Base-by-base conservation (phyloP, 23 red algal species). In the Gracilaria gracilis region DNA sequence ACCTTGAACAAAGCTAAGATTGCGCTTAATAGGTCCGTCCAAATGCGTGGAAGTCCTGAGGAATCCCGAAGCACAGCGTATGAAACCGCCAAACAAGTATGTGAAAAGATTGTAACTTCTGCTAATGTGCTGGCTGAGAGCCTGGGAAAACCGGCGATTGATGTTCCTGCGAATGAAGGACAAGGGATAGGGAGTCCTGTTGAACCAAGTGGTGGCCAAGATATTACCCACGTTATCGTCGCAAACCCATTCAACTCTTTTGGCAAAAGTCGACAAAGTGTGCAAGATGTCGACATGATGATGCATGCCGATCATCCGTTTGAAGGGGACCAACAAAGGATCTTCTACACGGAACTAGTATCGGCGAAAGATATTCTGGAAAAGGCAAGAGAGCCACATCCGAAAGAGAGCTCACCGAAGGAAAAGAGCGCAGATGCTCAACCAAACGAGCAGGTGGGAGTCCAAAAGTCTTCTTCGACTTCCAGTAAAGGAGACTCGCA, bases 301-400 rank as follows among this genome's bases (percentile, higher is more conserved):
- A 70, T 81, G 76, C 54, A 79, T 13, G 87, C 55, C 38, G 87
- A 90, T 64, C 67, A 67, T 39, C 87, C 87, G 24, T 90, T 90
- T 80, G 87, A 90, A 51, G 59, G 57, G 9, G 87, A 90, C 19
- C 67, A 90, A 24, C 65, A 90, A 58, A 23, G 87, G 11, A 76
- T 90, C 13, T 90, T 90, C 48, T 90, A 90, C 87, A 90, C 87
- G 0, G 75, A 80, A 35, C 27, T 90, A 13, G 36, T 82, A 23
- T 59, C 53, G 20, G 79, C 58, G 36, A 46, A 77, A 42, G 46
- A 77, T 16, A 51, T 77, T 20, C 46, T 51, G 14, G 16, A 0
- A 9, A 50, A n/a, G 31, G 23, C 9, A 14, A 46, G 72, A 77
- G 72, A 77, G 9, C 28, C 64, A 37, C 38, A 7, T 9, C 17